Evolutionary conservation across 257 asterid species (phyloP).

Genomic region (Primulina huaijiensis): DNA sequence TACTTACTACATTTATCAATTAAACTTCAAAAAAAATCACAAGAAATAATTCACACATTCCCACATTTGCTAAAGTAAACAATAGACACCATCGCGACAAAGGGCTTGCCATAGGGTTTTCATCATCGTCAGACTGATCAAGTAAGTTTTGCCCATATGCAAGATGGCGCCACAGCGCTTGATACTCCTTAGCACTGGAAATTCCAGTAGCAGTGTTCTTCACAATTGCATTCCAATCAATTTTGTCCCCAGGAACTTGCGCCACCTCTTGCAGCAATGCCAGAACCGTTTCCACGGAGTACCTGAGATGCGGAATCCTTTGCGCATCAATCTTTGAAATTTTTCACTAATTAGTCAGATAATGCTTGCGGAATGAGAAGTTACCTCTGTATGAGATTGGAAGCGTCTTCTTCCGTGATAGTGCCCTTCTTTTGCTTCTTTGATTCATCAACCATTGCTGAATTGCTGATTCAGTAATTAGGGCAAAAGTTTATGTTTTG

Average conservation of each 20-base stretch:
- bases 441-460: slow-evolving; percentile 53
- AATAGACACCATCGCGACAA: no score
- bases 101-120: slow-evolving; percentile 49
- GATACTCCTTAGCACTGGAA: slow-evolving; percentile 70
- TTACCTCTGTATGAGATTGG: slow-evolving; percentile 58
- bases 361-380: background rate
- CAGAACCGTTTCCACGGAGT: slow-evolving; percentile 55
- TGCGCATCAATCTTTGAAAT: background rate
- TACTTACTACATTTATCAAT: background rate
- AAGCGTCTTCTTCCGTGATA: slow-evolving; percentile 54
- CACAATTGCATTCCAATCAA: slow-evolving; percentile 73
- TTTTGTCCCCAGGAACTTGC: slow-evolving; percentile 45
- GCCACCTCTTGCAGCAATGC: slow-evolving; percentile 73
- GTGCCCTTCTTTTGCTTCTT: slow-evolving; percentile 50
- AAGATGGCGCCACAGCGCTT: slow-evolving; percentile 81
- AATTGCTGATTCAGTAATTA: slow-evolving; percentile 11
- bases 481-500: background rate
- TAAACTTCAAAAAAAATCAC: background rate
- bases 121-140: slow-evolving; percentile 40
- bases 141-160: slow-evolving; percentile 63
- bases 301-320: slow-evolving; percentile 33
- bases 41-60: background rate
- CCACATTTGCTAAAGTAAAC: background rate
- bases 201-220: slow-evolving; percentile 72
- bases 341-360: background rate